Percentiles rank a stretch among this genome's conserved stretches.
These are phyloP conservation scores for Alloteropsis semialata DNA, from an alignment of 176 grass and related monocot genomes.

Conservation along the genomic window DNA sequence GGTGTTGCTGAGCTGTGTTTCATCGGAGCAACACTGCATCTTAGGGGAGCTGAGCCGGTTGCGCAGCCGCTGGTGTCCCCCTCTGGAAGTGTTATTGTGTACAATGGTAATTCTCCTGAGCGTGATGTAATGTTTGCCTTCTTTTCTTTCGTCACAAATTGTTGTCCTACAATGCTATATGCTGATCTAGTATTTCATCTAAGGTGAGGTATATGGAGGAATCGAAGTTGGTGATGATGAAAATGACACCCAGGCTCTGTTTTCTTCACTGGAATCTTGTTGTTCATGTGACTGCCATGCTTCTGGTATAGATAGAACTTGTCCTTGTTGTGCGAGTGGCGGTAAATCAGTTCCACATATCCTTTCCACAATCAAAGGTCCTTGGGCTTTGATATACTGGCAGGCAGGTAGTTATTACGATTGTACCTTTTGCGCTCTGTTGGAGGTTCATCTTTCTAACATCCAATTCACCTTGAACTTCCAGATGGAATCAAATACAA, in stretches of 20 bases:
- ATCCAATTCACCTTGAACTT: conserved; percentile 18
- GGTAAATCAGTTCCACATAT: conserved; percentile 49
- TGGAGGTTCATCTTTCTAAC: conserved; percentile 20
- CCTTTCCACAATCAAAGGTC: conserved; percentile 76
- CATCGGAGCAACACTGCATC: conserved; percentile 73
- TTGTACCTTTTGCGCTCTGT: background rate
- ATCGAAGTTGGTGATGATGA: conserved; percentile 54
- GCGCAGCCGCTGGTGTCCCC: conserved; percentile 52
- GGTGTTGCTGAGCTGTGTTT: conserved; percentile 45
- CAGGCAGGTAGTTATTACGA: conserved; percentile 62
- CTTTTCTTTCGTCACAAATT: background rate
- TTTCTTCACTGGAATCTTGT: conserved; percentile 62
- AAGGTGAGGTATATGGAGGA: conserved; percentile 91
- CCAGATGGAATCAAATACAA: conserved; percentile 53
- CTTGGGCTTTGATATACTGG: conserved; percentile 95
- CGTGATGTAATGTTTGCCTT: background rate
- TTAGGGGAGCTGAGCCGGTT: conserved; percentile 60
- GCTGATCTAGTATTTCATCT: background rate
- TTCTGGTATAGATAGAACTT: conserved; percentile 33
- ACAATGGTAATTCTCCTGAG: conserved; percentile 64
- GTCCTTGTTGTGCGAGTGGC: conserved; percentile 21
- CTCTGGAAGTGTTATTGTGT: conserved; percentile 74
- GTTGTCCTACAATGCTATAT: background rate
- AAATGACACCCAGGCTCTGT: conserved; percentile 66
- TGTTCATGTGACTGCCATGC: conserved; percentile 42